These are phyloP conservation scores for Acarospora socialis DNA, from an alignment of 2,329 filamentous ascomycete genomes.

Conservation along the genomic window DNA sequence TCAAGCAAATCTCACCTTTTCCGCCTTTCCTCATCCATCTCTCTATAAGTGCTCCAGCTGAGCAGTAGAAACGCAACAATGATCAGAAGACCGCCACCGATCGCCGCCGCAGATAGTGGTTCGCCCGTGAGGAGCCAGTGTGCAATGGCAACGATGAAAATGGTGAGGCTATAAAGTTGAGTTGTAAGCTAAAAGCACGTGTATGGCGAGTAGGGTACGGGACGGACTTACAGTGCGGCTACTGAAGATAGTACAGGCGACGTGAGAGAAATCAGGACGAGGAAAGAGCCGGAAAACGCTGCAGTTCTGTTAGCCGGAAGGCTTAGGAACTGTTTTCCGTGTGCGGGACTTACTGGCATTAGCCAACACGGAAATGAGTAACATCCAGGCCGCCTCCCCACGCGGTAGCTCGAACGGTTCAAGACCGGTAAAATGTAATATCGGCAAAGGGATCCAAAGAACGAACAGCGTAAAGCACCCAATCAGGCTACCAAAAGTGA, in stretches of 20 bases:
- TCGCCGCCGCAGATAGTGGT: conserved; percentile 57
- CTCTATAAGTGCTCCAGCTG: conserved; percentile 81
- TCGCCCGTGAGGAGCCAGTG: conserved; percentile 78
- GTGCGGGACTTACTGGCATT: conserved; percentile 53
- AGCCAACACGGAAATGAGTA: conserved; percentile 64
- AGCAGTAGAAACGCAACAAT: conserved; percentile 76
- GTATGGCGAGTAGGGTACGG: neutral
- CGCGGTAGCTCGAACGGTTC: conserved; percentile 73
- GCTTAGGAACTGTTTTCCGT: conserved; percentile 5
- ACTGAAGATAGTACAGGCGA: conserved; percentile 86
- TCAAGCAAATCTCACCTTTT: conserved; percentile 30
- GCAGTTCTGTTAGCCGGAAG: conserved; percentile 1
- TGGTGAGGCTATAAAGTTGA: conserved; percentile 46
- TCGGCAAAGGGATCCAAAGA: conserved; percentile 80
- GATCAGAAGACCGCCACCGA: conserved; percentile 75
- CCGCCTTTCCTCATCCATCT: conserved; percentile 73
- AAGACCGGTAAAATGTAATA: conserved; percentile 63
- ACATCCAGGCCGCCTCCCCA: conserved; percentile 64
- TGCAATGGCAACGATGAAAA: conserved; percentile 86
- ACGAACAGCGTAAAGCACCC: conserved; percentile 73
- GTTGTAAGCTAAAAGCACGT: neutral
- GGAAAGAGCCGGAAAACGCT: conserved; percentile 80
- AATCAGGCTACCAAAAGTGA: conserved; percentile 77
- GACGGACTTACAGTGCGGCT: conserved; percentile 48
- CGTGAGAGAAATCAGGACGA: conserved; percentile 84